A percentile compares a stretch with the other conserved stretches of the same genome.
Conservation (phyloP, 2,329 filamentous ascomycete species). For the Epichloe coenophiala region DNA sequence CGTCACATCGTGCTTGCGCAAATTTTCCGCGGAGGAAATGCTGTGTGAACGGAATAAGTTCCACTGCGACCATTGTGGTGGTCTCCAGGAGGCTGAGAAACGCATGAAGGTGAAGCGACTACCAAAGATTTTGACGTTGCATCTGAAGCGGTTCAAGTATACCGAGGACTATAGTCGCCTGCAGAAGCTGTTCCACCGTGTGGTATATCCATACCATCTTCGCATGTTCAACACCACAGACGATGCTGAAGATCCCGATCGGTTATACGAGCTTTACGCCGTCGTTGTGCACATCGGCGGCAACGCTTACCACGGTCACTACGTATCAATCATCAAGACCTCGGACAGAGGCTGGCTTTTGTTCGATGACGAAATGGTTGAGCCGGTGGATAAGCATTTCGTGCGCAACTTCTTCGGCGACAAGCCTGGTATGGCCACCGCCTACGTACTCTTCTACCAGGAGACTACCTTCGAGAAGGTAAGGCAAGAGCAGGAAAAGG, state of each 20-base stretch:
- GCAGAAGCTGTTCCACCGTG: conserved; percentile 92
- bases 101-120: conserved; percentile 97
- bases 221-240: conserved; percentile 96
- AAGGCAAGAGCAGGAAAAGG: conserved; percentile 68
- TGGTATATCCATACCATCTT: conserved; percentile 93
- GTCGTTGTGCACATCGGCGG: conserved; percentile 96
- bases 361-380: conserved; percentile 97
- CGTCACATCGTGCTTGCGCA: conserved; percentile 85
- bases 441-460: conserved; percentile 96
- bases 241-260: conserved; percentile 83
- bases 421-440: conserved; percentile 77
- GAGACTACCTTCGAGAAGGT: conserved; percentile 63
- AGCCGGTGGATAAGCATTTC: conserved; percentile 92
- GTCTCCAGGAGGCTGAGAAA: conserved; percentile 94
- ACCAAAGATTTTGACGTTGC: conserved; percentile 80
- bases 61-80: conserved; percentile 93
- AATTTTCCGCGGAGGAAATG: conserved; percentile 98
- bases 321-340: conserved; percentile 95
- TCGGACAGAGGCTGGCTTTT: conserved; percentile 90
- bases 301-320: conserved; percentile 94
- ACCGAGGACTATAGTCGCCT: conserved; percentile 87
- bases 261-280: conserved; percentile 90
- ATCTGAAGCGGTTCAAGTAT: conserved; percentile 96
- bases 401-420: conserved; percentile 97
- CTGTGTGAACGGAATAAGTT: conserved; percentile 98